phyloP scores from a whole-genome alignment of 352 stramenopile species.

The Phytopythium delawarense region DNA sequence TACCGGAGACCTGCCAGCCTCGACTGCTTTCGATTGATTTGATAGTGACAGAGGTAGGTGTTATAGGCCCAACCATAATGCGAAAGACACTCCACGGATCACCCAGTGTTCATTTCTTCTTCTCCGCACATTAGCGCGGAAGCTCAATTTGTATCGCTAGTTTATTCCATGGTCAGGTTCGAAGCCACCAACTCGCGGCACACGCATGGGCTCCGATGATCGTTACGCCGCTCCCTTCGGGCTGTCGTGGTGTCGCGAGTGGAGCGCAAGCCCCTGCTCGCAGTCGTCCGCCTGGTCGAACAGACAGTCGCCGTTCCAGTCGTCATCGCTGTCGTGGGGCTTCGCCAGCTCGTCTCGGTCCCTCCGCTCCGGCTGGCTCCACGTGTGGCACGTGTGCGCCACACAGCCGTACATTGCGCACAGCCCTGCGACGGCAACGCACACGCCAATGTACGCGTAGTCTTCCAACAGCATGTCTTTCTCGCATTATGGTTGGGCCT shows the following conservation, averaged over 20 bases:
- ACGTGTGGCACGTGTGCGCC: slow-evolving; percentile 3
- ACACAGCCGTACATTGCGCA: not conserved
- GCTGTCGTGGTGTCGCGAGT: not conserved
- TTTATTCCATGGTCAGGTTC: not conserved
- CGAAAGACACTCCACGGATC: no score
- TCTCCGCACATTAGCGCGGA: not conserved
- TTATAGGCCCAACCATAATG: no score
- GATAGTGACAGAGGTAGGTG: no score
- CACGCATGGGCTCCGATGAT: not conserved
- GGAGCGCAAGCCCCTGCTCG: not conserved
- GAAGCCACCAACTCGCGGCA: not conserved
- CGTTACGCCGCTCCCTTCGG: not conserved
- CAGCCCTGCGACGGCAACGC: slow-evolving; percentile 1
- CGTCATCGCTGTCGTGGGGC: not conserved
- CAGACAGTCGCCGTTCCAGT: slow-evolving; percentile 1
- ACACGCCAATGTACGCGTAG: slow-evolving; percentile 5
- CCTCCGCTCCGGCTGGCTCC: not conserved
- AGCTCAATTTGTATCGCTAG: not conserved
- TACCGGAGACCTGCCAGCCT: no score
- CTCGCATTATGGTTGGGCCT: no score
- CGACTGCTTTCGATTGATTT: no score
- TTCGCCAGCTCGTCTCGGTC: not conserved
- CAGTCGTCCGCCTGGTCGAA: slow-evolving; percentile 1
- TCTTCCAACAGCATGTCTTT: not conserved
- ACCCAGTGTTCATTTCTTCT: no score